Evolutionary conservation across 139 green algal genomes (phyloP).

Genomic region (Chlorella sp.): DNA sequence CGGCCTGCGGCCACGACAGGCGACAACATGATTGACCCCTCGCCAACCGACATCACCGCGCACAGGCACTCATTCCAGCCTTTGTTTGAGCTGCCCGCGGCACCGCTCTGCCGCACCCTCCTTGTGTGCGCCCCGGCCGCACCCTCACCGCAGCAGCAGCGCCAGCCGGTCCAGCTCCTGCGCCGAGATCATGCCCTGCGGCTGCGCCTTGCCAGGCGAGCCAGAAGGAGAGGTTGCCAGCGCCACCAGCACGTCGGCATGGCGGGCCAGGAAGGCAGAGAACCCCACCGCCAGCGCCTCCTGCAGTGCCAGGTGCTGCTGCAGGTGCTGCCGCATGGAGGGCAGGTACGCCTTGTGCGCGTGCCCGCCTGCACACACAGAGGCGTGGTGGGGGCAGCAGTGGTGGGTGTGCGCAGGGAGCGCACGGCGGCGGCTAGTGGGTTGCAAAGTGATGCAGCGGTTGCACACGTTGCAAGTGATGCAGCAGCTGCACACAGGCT

Average conservation of each 20-base stretch:
- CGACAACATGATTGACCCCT: not conserved
- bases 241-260: constrained; percentile 40
- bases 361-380: not conserved
- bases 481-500: too few relatives aligned
- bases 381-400: not conserved
- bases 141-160: constrained; percentile 55
- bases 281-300: constrained; percentile 51
- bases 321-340: constrained; percentile 47
- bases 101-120: not conserved
- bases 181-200: constrained; percentile 46
- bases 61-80: not conserved
- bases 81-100: not conserved
- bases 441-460: not conserved
- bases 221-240: constrained; percentile 28
- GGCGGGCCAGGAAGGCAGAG: constrained; percentile 42
- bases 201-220: constrained; percentile 22
- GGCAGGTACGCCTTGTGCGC: constrained; percentile 39
- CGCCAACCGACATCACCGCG: not conserved
- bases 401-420: not conserved
- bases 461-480: not conserved
- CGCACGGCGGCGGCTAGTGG: too few relatives aligned
- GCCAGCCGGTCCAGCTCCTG: constrained; percentile 73
- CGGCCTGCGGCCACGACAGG: not conserved
- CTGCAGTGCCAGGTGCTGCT: constrained; percentile 52
- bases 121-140: too few relatives aligned